Evolutionary conservation across 768 basidiomycete species (phyloP), one percentile per base, ranked within the genome.

Genomic region (Pleurotus tuoliensis): DNA sequence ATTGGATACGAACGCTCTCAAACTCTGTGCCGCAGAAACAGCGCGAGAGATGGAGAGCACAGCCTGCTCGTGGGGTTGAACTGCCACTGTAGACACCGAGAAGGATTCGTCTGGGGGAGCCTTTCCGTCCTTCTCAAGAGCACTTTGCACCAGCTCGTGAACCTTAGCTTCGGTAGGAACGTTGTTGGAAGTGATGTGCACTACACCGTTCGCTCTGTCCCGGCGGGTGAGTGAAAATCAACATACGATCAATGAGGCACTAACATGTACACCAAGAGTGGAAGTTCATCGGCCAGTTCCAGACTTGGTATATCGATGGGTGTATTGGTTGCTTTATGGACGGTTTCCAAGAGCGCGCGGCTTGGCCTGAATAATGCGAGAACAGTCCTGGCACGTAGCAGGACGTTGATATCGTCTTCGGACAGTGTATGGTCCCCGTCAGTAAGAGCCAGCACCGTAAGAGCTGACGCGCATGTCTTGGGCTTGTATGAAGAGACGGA

Each of bases 291-390:
- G 6, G 15, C 5, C 12, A 50, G 48, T n/a, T 50, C 30, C 7
- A 50, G 48, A 7, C 48, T 27, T n/a, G 48, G 48, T 11, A 50
- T 50, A 50, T 50, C 48, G n/a, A 50, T 37, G 15, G 48, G 48
- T 6, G 48, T 50, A 20, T 37, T 50, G 48, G 48, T 50, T 5
- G 15, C 15, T 18, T 50, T 24, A n/a, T 50, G 48, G 7, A 50
- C 38, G 15, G 15, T 30, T 25, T 50, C 48, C 22, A 50, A 34
- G 12, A 30, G 48, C 0, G 48, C 24, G 13, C 30, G 48, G 38
- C 48, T 34, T 12, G 48, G 48, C 11, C 48, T 5, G 25, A 50
- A 50, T 6, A 50, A n/a, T 5, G 48, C 13, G 7, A 50, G 12
- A n/a, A 50, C 48, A 2, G 48, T 50, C 48, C 9, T 11, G 11